Conservation (phyloP, 805 yeast genomes). For the Peterozyma toletana region DNA sequence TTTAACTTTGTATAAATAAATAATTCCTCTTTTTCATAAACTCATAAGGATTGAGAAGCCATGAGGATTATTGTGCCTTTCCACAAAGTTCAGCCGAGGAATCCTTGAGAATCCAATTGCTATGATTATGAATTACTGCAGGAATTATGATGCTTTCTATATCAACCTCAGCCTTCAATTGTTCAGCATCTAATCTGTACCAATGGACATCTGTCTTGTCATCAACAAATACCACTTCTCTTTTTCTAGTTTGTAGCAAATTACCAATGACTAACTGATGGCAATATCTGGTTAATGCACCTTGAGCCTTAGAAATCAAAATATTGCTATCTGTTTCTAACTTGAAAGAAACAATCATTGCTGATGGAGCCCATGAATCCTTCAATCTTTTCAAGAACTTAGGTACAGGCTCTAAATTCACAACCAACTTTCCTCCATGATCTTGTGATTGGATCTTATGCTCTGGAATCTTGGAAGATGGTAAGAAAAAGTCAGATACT, state of each 20-base stretch:
- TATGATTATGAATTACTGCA: slow-evolving; percentile 58
- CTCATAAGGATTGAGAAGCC: slow-evolving; percentile 8
- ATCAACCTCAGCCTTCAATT: slow-evolving; percentile 35
- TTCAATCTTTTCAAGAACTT: slow-evolving; percentile 84
- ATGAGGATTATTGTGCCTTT: no score
- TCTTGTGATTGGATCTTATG: slow-evolving; percentile 90
- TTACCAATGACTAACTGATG: slow-evolving; percentile 96
- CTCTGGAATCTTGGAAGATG: slow-evolving; percentile 76
- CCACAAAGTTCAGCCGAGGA: slow-evolving; percentile 7
- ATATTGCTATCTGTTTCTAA: slow-evolving; percentile 79
- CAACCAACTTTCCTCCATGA: slow-evolving; percentile 66
- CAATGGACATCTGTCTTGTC: slow-evolving; percentile 35
- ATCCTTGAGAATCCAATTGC: slow-evolving; percentile 43
- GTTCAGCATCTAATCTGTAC: slow-evolving; percentile 40
- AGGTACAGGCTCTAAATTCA: slow-evolving; percentile 93
- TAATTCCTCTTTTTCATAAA: neutral
- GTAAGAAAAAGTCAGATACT: slow-evolving; percentile 92
- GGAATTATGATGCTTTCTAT: slow-evolving; percentile 83
- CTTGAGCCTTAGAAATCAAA: slow-evolving; percentile 65
- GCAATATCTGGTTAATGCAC: slow-evolving; percentile 76
- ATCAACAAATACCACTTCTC: slow-evolving; percentile 80
- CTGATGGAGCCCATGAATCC: slow-evolving; percentile 90
- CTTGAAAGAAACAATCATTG: slow-evolving; percentile 92
- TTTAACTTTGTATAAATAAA: neutral
- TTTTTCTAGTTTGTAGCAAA: slow-evolving; percentile 78